Evolutionary conservation across 345 rosid species (phyloP), one percentile per base, ranked within the genome.

Genomic region (Viola odorata): DNA sequence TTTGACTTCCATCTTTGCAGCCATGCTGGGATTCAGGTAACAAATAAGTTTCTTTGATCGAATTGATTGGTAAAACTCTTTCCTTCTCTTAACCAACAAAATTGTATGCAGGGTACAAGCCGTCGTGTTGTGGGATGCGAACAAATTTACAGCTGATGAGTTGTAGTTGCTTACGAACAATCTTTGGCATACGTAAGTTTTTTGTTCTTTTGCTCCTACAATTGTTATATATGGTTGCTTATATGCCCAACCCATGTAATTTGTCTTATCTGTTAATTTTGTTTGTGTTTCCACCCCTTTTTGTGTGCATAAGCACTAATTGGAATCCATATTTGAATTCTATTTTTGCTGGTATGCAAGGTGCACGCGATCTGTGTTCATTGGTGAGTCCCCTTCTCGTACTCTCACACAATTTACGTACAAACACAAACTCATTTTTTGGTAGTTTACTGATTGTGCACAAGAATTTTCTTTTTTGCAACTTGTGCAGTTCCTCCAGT

Each of bases 121-220:
- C 95, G 97, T 37, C 99, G 97, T 95, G 49, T 81, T 95, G 8
- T 95, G 99, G 97, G 99, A 95, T 66, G 99, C 91, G 72, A 95
- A 95, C 83, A 87, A 95, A 54, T 95, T 95, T 54, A 72, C 88
- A 12, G 99, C 99, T 6, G 99, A 95, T 81, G 92, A 81, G 54
- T 70, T 95, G 38, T 97, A 91, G 81, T 85, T 88, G 0, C 84
- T 95, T 23, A 95, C 99, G 3, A 95, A 95, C 57, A 86, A 95
- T 73, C 82, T 95, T 4, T 95, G 99, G 73, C 88, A 95, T 75
- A 91, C 97, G 98, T 92, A 81, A 62, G 83, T 61, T 57, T 36
- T 42, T 13, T 0, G 7, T 3, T 38, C 5, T 2, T 8, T 55
- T 56, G 5, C n/a, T n/a, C n/a, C n/a, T n/a, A n/a, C n/a, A n/a